These are phyloP conservation scores for Tolypocladium guangdongense DNA, from an alignment of 2,329 filamentous ascomycete species.

Conservation along the genomic window DNA sequence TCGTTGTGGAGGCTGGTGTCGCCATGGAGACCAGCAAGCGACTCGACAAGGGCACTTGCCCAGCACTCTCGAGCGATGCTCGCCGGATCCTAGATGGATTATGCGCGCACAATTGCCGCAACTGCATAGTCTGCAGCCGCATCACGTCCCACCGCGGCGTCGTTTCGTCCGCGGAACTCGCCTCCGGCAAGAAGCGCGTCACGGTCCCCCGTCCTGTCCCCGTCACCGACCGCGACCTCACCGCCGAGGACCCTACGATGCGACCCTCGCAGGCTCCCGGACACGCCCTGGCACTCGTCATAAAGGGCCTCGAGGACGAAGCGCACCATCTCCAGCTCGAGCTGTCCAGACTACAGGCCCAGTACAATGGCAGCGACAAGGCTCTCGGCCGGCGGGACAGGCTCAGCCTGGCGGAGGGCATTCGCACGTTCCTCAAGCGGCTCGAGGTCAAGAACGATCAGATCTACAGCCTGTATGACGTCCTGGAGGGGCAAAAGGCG, in stretches of 20 bases:
- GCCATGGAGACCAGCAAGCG: conserved; percentile 12
- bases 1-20: conserved; percentile 11
- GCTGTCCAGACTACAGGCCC: conserved; percentile 47
- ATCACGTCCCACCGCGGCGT: conserved; percentile 35
- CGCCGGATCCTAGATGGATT: conserved; percentile 41
- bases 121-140: conserved; percentile 47
- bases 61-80: conserved; percentile 40
- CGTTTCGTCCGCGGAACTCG: conserved; percentile 25
- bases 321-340: conserved; percentile 63
- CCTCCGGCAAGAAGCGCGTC: conserved; percentile 44
- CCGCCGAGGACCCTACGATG: conserved; percentile 41
- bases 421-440: conserved; percentile 49
- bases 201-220: conserved; percentile 54
- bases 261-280: conserved; percentile 60
- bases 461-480: conserved; percentile 75
- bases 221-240: conserved; percentile 49
- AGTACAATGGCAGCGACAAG: conserved; percentile 58
- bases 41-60: conserved; percentile 21
- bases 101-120: conserved; percentile 42
- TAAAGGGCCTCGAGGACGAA: conserved; percentile 75
- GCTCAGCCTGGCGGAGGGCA: conserved; percentile 46
- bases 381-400: conserved; percentile 54
- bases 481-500: conserved; percentile 67
- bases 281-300: conserved; percentile 66
- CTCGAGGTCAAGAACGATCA: conserved; percentile 68